These are phyloP conservation scores for Ophiobolus disseminans DNA, from an alignment of 2,329 filamentous ascomycete genomes.

Conservation along the genomic window DNA sequence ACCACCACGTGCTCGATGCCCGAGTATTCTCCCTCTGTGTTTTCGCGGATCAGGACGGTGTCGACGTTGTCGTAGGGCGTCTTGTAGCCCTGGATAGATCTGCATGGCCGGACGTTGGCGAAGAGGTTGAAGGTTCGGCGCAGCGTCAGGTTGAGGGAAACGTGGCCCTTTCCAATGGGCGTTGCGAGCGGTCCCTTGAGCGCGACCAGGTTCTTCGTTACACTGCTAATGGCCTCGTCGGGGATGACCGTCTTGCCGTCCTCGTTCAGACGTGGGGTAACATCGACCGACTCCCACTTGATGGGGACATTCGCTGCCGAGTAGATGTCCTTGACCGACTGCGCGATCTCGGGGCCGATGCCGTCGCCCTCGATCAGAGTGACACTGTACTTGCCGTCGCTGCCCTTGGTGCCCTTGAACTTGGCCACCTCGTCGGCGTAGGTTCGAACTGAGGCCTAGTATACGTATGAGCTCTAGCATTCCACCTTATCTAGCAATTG, in stretches of 20 bases:
- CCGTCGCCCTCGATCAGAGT: slow-evolving; percentile 98
- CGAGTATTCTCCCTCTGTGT: slow-evolving; percentile 99
- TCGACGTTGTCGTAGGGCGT: slow-evolving; percentile 97
- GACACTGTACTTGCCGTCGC: slow-evolving; percentile 93
- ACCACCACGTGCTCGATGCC: slow-evolving; percentile 99
- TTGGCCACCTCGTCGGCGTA: slow-evolving; percentile 80
- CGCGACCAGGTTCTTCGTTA: slow-evolving; percentile 94
- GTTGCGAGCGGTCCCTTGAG: slow-evolving; percentile 99
- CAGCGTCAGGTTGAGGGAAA: slow-evolving; percentile 97
- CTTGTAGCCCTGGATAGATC: slow-evolving; percentile 96
- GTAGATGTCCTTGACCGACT: slow-evolving; percentile 99
- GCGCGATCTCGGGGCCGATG: slow-evolving; percentile 96
- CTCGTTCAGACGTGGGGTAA: slow-evolving; percentile 90
- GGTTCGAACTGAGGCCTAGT: slow-evolving; percentile 41
- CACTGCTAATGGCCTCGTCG: slow-evolving; percentile 89
- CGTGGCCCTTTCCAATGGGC: slow-evolving; percentile 97
- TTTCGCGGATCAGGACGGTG: slow-evolving; percentile 97
- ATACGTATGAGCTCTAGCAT: slow-evolving; percentile 7
- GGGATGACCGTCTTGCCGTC: slow-evolving; percentile 96
- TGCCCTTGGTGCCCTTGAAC: slow-evolving; percentile 89
- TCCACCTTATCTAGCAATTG: not conserved
- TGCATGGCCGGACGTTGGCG: slow-evolving; percentile 97
- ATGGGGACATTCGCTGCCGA: slow-evolving; percentile 92
- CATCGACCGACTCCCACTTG: slow-evolving; percentile 96
- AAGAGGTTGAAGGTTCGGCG: slow-evolving; percentile 99